Evolutionary conservation across 148 eudicot genomes (phyloP).

Genomic region (Agrostemma githago): DNA sequence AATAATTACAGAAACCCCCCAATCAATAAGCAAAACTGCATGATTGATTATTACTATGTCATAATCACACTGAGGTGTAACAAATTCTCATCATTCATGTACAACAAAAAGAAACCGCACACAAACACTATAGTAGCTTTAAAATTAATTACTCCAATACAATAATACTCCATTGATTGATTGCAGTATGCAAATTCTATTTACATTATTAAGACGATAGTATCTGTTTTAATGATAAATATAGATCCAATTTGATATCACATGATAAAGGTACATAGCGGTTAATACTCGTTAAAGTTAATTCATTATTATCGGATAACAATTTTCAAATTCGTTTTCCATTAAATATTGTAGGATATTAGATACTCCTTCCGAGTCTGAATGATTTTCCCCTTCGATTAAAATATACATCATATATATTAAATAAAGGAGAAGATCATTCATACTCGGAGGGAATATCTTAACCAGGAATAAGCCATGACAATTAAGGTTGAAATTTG

Average conservation of each 20-base stretch:
- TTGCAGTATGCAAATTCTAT: neutral
- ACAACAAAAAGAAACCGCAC: conserved; percentile 16
- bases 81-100: neutral
- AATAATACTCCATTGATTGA: neutral
- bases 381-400: too few relatives aligned
- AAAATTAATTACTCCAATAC: neutral
- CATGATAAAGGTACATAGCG: too few relatives aligned
- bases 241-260: too few relatives aligned
- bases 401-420: too few relatives aligned
- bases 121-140: neutral
- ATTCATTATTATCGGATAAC: too few relatives aligned
- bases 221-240: too few relatives aligned
- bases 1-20: neutral
- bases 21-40: neutral
- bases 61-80: conserved; percentile 19
- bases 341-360: too few relatives aligned
- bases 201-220: neutral
- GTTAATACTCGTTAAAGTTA: too few relatives aligned
- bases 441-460: too few relatives aligned
- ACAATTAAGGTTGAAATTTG: conserved; percentile 13
- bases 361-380: too few relatives aligned
- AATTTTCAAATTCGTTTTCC: too few relatives aligned
- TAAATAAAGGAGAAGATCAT: too few relatives aligned
- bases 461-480: neutral
- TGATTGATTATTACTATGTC: conserved; percentile 16